Percentiles rank a stretch among this genome's conserved stretches.
These are phyloP conservation scores for Prunus mira DNA, from an alignment of 306 rosid species.

Conservation along the genomic window DNA sequence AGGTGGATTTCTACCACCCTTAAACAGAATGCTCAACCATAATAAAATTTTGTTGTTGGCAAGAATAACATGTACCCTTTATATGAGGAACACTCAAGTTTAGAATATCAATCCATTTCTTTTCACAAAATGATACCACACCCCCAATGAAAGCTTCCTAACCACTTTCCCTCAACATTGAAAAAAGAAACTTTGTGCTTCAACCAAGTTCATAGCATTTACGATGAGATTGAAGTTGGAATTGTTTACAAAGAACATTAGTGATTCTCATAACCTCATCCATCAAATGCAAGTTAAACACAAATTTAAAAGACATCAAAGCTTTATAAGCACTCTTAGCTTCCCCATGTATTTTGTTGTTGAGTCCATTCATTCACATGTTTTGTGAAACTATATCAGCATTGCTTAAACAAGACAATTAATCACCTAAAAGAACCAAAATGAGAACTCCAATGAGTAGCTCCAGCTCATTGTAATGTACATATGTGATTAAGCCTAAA, in stretches of 20 bases:
- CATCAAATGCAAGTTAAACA: background rate
- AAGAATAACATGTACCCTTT: background rate
- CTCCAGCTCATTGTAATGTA: background rate
- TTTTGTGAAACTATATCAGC: background rate
- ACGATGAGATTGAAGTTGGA: too few species aligned
- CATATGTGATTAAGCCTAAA: background rate
- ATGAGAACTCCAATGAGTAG: background rate
- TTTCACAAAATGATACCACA: background rate
- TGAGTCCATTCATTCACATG: background rate
- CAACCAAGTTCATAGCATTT: too few species aligned
- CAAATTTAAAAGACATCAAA: background rate
- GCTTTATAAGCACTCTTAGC: background rate
- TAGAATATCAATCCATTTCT: background rate
- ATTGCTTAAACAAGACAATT: background rate
- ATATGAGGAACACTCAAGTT: background rate
- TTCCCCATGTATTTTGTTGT: background rate
- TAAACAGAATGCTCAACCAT: background rate
- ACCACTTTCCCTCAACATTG: background rate
- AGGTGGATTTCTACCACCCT: too few species aligned
- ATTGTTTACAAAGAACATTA: too few species aligned
- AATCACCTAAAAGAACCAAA: background rate
- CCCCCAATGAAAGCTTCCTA: background rate
- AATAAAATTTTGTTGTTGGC: too few species aligned
- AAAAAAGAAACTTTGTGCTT: too few species aligned
- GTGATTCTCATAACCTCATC: background rate